Conservation (phyloP, 306 rosid genomes). For the Cucumis melo region DNA sequence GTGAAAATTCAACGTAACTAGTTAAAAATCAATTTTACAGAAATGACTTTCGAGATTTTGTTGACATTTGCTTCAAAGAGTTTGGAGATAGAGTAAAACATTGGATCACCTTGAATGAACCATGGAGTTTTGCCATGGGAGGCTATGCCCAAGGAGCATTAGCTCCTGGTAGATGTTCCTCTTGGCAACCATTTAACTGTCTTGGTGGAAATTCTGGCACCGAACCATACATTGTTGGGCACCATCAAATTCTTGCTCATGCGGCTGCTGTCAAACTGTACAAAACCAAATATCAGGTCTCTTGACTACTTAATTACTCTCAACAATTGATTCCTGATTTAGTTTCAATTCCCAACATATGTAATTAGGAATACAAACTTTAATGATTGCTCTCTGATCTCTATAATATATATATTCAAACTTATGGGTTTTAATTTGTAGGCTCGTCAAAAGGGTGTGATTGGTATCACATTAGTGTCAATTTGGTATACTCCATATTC, state of each 20-base stretch:
- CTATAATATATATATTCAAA: background rate
- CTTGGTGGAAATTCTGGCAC: conserved; percentile 12
- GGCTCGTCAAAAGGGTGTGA: conserved; percentile 34
- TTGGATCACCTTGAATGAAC: conserved; percentile 18
- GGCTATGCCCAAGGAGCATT: background rate
- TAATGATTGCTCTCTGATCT: background rate
- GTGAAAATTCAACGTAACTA: background rate
- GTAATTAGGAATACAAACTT: background rate
- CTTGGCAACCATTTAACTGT: conserved; percentile 16
- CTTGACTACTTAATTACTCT: background rate
- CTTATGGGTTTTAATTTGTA: background rate
- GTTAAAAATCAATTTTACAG: background rate
- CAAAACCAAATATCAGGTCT: conserved; percentile 33
- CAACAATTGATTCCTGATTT: background rate
- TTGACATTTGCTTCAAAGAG: conserved; percentile 21
- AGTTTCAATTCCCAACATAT: background rate
- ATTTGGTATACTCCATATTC: conserved; percentile 39
- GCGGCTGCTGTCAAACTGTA: background rate
- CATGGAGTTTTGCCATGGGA: background rate
- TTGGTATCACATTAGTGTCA: conserved; percentile 30
- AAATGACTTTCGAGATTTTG: conserved; percentile 15
- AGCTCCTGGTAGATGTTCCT: background rate
- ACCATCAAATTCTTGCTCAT: conserved; percentile 30
- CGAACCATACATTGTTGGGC: conserved; percentile 27
- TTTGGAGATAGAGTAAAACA: conserved; percentile 31